Conservation (phyloP, 352 stramenopile species). For the Pythium volutum region DNA sequence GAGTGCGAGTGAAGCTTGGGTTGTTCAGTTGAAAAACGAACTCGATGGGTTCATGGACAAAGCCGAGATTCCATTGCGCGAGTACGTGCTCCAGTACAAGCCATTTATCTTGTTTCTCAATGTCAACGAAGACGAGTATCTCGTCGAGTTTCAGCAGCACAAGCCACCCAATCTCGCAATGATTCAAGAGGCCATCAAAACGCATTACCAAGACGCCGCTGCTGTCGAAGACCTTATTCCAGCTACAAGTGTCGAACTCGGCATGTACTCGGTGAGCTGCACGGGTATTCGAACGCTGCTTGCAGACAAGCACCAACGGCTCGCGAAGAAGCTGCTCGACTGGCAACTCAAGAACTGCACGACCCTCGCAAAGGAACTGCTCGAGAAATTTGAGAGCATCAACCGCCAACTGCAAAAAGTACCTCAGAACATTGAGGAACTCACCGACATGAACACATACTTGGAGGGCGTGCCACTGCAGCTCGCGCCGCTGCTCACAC, state of each 20-base stretch:
- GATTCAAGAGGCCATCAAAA: slow-evolving; percentile 77
- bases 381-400: slow-evolving; percentile 82
- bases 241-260: slow-evolving; percentile 64
- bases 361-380: slow-evolving; percentile 61
- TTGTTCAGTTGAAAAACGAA: slow-evolving; percentile 53
- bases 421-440: slow-evolving; percentile 90
- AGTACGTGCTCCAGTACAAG: slow-evolving; percentile 86
- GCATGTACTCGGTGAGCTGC: slow-evolving; percentile 84
- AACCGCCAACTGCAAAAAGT: slow-evolving; percentile 84
- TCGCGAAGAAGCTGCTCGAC: slow-evolving; percentile 73
- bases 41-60: slow-evolving; percentile 59
- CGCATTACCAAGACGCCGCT: slow-evolving; percentile 60
- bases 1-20: slow-evolving; percentile 85
- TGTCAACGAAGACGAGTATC: slow-evolving; percentile 86
- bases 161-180: slow-evolving; percentile 64
- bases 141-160: slow-evolving; percentile 68
- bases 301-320: slow-evolving; percentile 71
- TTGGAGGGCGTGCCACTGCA: slow-evolving; percentile 68
- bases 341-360: slow-evolving; percentile 78
- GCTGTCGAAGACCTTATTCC: slow-evolving; percentile 59
- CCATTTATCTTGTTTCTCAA: slow-evolving; percentile 88
- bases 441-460: slow-evolving; percentile 87
- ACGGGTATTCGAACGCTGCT: slow-evolving; percentile 59
- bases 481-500: slow-evolving; percentile 58
- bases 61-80: slow-evolving; percentile 46